A percentile compares a stretch with the other conserved stretches of the same genome.
phyloP scores from a whole-genome alignment of 768 basidiomycete genomes.

The Tricholoma sp. region DNA sequence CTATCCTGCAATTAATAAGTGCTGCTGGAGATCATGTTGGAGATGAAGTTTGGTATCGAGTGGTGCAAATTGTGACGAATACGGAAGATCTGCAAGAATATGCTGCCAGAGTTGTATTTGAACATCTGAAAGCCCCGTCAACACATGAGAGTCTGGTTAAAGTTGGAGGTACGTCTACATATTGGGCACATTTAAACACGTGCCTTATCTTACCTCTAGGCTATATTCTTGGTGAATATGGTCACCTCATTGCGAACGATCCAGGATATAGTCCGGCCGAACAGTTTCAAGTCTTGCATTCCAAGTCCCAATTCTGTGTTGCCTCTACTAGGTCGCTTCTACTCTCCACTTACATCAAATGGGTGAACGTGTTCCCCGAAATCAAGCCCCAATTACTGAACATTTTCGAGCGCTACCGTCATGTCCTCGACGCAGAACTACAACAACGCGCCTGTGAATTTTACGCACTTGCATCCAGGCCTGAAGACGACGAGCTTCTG shows the following conservation, averaged over 20 bases:
- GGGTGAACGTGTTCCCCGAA: constrained; percentile 99
- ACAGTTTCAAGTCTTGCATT: constrained; percentile 89
- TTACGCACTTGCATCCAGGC: constrained; percentile 76
- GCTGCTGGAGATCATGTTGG: constrained; percentile 98
- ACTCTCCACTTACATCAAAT: constrained; percentile 97
- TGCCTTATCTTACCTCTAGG: constrained; percentile 37
- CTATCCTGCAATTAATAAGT: constrained; percentile 91
- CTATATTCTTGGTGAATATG: constrained; percentile 97
- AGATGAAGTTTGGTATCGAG: constrained; percentile 99
- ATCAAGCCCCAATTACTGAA: constrained; percentile 91
- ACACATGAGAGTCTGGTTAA: constrained; percentile 94
- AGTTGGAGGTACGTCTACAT: constrained; percentile 68
- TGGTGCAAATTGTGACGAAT: constrained; percentile 97
- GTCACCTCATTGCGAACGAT: constrained; percentile 95
- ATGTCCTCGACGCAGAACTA: constrained; percentile 93
- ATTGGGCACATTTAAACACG: neutral
- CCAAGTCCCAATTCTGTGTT: constrained; percentile 92
- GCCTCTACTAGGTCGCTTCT: constrained; percentile 89
- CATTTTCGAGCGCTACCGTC: constrained; percentile 96
- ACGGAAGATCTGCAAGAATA: constrained; percentile 97
- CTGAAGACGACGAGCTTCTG: constrained; percentile 88
- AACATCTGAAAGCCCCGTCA: constrained; percentile 79
- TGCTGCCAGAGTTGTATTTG: constrained; percentile 88
- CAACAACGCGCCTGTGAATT: constrained; percentile 99
- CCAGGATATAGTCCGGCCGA: constrained; percentile 89